Percentiles rank a stretch among this genome's conserved stretches.
Conservation (phyloP, 495 filamentous ascomycete species). For the Chaetomium tenue region DNA sequence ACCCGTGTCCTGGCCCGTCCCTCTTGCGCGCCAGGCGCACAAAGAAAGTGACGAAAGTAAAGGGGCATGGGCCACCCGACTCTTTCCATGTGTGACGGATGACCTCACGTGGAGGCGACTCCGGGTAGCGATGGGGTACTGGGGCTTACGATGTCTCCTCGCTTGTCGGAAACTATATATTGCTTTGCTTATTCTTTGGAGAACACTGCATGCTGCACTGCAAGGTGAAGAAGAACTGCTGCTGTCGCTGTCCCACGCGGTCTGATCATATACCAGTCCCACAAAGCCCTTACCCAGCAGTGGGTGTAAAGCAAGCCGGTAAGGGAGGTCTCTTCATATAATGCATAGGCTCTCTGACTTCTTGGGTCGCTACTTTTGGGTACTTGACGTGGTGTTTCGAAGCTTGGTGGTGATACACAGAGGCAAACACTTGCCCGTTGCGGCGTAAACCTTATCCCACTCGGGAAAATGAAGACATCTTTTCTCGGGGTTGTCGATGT, state of each 20-base stretch:
- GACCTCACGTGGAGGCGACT: background rate
- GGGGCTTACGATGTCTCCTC: background rate
- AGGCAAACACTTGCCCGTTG: background rate
- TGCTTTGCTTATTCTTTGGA: constrained; percentile 3
- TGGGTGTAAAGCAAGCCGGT: background rate
- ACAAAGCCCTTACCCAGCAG: background rate
- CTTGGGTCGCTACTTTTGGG: background rate
- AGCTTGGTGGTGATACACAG: background rate
- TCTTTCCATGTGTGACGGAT: background rate
- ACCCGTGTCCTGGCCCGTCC: constrained; percentile 6
- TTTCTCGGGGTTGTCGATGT: background rate
- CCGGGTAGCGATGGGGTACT: background rate
- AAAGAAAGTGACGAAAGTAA: background rate
- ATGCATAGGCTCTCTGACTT: background rate
- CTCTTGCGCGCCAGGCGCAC: background rate
- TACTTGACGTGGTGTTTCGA: background rate
- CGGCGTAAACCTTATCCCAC: background rate
- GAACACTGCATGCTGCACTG: background rate
- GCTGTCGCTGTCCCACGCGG: background rate
- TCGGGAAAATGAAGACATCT: background rate
- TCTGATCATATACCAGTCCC: background rate
- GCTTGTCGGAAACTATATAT: background rate
- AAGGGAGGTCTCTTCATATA: constrained; percentile 7
- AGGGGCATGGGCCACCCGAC: background rate
- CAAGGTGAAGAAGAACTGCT: background rate